Evolutionary conservation across 2,329 filamentous ascomycete species (phyloP), one percentile per base, ranked within the genome.

Genomic region (Apiospora koreana): DNA sequence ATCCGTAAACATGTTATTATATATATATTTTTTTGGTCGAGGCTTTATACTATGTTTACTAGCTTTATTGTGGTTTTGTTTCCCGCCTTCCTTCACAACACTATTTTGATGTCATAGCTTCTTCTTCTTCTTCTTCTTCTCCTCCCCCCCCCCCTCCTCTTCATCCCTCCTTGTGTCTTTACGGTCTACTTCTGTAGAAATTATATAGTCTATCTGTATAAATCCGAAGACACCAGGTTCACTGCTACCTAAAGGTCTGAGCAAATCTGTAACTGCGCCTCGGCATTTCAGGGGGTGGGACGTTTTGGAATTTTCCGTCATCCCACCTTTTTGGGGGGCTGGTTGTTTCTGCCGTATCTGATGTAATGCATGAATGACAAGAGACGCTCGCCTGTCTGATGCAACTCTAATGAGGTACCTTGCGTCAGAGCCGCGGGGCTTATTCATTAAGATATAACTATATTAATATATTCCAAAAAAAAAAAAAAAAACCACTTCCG

Each of bases 291-390:
- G 31, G 54, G 54, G 54, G 48, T 62, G 54, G 54, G 54, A 62
- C 54, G 54, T 62, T 62, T 62, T 62, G 54, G 18, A 62, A 62
- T 62, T 28, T 62, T 38, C 54, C 54, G 54, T 4, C 54, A 62
- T 62, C 31, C 54, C 54, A 35, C 28, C 31, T 62, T 62, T 38
- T 38, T 38, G 5, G 16, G 5, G 16, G 50, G 50, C 25, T 38
- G 18, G 54, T 38, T 62, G 50, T 62, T 62, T 62, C 54, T 62
- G 54, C 54, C 54, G 54, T 38, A 38, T 38, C 54, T 62, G 54
- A 62, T 23, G 28, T 62, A 62, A 62, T 38, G 54, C 54, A 62
- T 62, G 31, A 62, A 62, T n/a, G 28, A 62, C 54, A 62, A 62
- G 54, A 62, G 28, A 62, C 54, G 54, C 54, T 14, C n/a, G 21